Conservation (phyloP, 2,329 filamentous ascomycete genomes). For the Cladosporium sp. region DNA sequence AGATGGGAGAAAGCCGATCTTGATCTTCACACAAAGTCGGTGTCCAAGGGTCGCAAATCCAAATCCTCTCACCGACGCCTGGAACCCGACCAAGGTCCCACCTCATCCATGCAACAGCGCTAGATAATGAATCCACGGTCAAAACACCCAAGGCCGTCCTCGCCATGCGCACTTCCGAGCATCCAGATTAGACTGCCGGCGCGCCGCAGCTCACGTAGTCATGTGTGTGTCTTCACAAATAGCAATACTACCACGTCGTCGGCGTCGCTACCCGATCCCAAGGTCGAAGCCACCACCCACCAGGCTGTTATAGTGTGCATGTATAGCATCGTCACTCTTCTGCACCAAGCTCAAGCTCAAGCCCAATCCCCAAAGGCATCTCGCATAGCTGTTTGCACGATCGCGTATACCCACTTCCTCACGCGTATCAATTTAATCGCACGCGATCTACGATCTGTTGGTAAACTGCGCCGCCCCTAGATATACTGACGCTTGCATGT, state of each 20-base stretch:
- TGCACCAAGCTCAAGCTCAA: conserved; percentile 10
- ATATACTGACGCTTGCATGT: conserved; percentile 1
- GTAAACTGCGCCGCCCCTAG: neutral
- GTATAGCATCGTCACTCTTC: conserved; percentile 7
- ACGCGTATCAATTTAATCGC: neutral
- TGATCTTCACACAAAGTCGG: conserved; percentile 6
- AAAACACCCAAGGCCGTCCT: neutral
- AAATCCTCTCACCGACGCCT: conserved; percentile 13
- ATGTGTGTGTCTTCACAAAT: conserved; percentile 4
- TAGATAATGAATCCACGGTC: conserved; percentile 3
- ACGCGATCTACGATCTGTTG: conserved; percentile 12
- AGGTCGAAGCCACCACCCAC: neutral
- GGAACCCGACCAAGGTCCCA: conserved; percentile 4
- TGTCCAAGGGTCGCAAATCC: conserved; percentile 4
- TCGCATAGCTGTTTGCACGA: conserved; percentile 1
- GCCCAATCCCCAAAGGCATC: neutral
- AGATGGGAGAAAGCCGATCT: neutral
- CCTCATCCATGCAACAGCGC: conserved; percentile 8
- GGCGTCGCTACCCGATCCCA: conserved; percentile 9
- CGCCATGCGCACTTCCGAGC: conserved; percentile 1
- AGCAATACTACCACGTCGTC: neutral
- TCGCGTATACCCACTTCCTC: neutral
- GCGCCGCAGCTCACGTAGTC: neutral
- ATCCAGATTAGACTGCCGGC: neutral
- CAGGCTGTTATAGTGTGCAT: neutral